phyloP scores from a whole-genome alignment of 129 eudicot genomes.

The Ambrosia artemisiifolia region DNA sequence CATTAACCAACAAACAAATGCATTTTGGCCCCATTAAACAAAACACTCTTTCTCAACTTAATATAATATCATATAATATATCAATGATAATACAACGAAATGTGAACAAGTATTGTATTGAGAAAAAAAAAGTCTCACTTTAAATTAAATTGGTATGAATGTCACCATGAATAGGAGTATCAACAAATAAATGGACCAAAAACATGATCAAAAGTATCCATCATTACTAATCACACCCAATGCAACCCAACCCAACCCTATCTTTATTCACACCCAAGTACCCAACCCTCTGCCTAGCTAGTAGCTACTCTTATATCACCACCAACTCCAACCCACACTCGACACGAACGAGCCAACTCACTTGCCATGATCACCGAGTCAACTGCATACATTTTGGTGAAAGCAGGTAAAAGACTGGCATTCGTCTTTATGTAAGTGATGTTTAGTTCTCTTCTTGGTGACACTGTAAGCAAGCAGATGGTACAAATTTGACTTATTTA shows the following conservation, averaged over 20 bases:
- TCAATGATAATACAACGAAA: background rate
- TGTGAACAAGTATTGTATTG: background rate
- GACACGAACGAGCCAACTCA: background rate
- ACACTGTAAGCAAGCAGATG: no score
- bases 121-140: slow-evolving; percentile 18
- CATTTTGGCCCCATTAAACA: background rate
- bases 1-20: no score
- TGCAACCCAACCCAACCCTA: slow-evolving; percentile 21
- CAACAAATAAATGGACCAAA: slow-evolving; percentile 34
- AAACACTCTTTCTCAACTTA: background rate
- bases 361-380: background rate
- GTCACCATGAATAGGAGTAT: slow-evolving; percentile 21
- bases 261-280: slow-evolving; percentile 38
- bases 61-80: background rate
- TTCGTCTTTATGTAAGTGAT: no score
- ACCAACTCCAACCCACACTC: slow-evolving; percentile 16
- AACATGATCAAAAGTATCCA: slow-evolving; percentile 33
- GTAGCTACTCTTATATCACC: slow-evolving; percentile 18
- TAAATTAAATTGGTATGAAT: slow-evolving; percentile 21
- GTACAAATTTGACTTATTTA: no score
- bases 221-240: slow-evolving; percentile 37
- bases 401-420: no score
- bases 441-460: no score
- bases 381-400: background rate
- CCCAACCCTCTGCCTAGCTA: slow-evolving; percentile 34